phyloP scores from a whole-genome alignment of 108 stramenopile species.

The Cyclotella sp. region DNA sequence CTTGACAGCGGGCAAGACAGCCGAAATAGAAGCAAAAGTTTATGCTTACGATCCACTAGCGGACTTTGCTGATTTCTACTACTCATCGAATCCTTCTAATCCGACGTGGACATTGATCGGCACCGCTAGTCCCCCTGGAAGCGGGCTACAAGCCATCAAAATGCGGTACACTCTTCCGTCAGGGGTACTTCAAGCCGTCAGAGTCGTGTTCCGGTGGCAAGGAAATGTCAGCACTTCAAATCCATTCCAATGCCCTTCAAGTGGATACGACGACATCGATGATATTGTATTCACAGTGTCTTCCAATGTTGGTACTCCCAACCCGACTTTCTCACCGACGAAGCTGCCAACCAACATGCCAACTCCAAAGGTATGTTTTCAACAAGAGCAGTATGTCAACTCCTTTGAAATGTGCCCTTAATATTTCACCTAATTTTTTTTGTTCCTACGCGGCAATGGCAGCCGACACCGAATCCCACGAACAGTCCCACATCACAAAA shows the following conservation, averaged over 20 bases:
- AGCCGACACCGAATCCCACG: neutral
- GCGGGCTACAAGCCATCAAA: conserved; percentile 8
- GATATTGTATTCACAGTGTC: conserved; percentile 14
- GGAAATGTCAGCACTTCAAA: conserved; percentile 4
- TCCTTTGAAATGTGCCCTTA: neutral
- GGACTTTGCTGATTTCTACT: conserved; percentile 34
- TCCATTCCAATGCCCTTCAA: conserved; percentile 23
- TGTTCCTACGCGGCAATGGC: too few species aligned
- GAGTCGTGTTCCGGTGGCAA: conserved; percentile 26
- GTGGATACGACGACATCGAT: conserved; percentile 22
- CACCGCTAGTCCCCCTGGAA: conserved; percentile 7
- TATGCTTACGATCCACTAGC: neutral
- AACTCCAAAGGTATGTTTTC: neutral
- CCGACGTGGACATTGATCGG: conserved; percentile 32
- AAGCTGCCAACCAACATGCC: neutral
- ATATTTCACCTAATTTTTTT: too few species aligned
- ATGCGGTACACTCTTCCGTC: conserved; percentile 18
- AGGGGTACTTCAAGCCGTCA: conserved; percentile 25
- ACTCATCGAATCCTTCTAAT: conserved; percentile 28
- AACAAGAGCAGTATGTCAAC: neutral
- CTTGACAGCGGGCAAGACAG: conserved; percentile 14
- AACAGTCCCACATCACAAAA: too few species aligned
- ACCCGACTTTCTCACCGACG: neutral
- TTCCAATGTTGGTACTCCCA: neutral
- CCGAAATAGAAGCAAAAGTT: conserved; percentile 22